Base-by-base conservation (phyloP, 2,329 filamentous ascomycete genomes). In the Blastomyces parvus region DNA sequence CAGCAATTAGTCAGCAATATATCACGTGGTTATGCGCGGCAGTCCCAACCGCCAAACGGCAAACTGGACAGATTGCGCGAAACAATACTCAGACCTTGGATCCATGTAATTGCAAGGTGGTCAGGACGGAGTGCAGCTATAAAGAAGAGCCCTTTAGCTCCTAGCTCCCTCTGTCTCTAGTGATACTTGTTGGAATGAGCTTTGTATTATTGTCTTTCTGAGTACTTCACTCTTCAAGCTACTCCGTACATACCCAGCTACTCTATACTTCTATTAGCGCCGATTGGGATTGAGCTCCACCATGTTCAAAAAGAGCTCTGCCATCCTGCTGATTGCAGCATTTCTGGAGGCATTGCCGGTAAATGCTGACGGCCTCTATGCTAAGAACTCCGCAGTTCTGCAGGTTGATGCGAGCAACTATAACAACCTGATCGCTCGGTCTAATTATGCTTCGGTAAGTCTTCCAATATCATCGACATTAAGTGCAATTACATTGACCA, bases 391-490 rank as follows among this genome's bases (percentile, higher is more conserved):
- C 1, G 86, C 90, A 14, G 94, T 99, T 53, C 75, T 97, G 53
- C 90, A 95, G 75, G 79, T 97, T 67, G 87, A 88, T 70, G 83
- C 82, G 63, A 89, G 88, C 76, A 89, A 83, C 71, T 97, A 95
- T 76, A 86, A 93, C 73, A 84, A 83, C 66, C 79, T 96, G 68
- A 91, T 99, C 75, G 86, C 88, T 57, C 87, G 90, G 73, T 96
- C 91, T 36, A 97, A 97, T 74, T 83, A 97, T 77, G 95, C 91
- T 52, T 91, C 91, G 61, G 92, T 96, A 84, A 75, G 87, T 74
- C 30, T 38, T 38, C 50, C 38, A 2, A n/a, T 33, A 60, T 25
- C 13, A 52, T 22, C n/a, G 11, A 9, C 19, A 58, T 50, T 38
- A 19, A 58, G 19, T 14, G 38, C 36, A 14, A 38, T 27, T 55